phyloP scores from a whole-genome alignment of 1,284 basidiomycete genomes.

The Ustilago bromivora region DNA sequence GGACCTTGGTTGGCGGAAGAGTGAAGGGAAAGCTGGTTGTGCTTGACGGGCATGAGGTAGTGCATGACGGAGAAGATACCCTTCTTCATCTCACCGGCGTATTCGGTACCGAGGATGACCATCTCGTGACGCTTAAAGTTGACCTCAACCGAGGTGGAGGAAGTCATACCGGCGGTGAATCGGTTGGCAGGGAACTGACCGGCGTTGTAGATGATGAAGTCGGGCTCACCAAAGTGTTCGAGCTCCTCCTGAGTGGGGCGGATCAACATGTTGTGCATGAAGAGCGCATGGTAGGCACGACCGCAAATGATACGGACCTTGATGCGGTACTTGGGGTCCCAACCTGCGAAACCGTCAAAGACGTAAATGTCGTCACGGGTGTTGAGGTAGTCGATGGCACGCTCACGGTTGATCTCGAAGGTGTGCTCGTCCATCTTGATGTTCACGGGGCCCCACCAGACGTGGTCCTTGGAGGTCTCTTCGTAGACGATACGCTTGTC shows the following conservation, averaged over 20 bases:
- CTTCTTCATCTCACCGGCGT: slow-evolving; percentile 99
- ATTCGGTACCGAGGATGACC: slow-evolving; percentile 99
- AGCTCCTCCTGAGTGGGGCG: slow-evolving; percentile 95
- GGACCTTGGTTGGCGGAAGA: slow-evolving; percentile 98
- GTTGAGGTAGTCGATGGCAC: slow-evolving; percentile 99
- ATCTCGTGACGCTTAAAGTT: slow-evolving; percentile 99
- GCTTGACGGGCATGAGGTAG: slow-evolving; percentile 98
- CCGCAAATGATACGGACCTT: slow-evolving; percentile 99
- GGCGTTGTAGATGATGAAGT: slow-evolving; percentile 99
- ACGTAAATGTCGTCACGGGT: slow-evolving; percentile 97
- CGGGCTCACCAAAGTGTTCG: slow-evolving; percentile 94
- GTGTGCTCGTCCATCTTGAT: slow-evolving; percentile 99
- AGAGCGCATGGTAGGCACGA: slow-evolving; percentile 97
- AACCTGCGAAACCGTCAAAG: slow-evolving; percentile 96
- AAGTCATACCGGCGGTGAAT: slow-evolving; percentile 99
- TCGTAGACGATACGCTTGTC: slow-evolving; percentile 99
- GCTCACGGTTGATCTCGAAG: slow-evolving; percentile 99
- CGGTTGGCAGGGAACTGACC: slow-evolving; percentile 99
- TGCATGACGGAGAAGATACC: slow-evolving; percentile 99
- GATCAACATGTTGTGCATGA: slow-evolving; percentile 97
- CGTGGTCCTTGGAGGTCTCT: slow-evolving; percentile 94
- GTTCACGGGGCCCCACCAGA: slow-evolving; percentile 99
- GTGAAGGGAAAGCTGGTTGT: slow-evolving; percentile 96
- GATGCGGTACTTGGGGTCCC: slow-evolving; percentile 99
- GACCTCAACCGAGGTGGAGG: slow-evolving; percentile 97